Evolutionary conservation across 2,329 filamentous ascomycete genomes (phyloP), one percentile per base, ranked within the genome.

Genomic region (Botrytis porri): DNA sequence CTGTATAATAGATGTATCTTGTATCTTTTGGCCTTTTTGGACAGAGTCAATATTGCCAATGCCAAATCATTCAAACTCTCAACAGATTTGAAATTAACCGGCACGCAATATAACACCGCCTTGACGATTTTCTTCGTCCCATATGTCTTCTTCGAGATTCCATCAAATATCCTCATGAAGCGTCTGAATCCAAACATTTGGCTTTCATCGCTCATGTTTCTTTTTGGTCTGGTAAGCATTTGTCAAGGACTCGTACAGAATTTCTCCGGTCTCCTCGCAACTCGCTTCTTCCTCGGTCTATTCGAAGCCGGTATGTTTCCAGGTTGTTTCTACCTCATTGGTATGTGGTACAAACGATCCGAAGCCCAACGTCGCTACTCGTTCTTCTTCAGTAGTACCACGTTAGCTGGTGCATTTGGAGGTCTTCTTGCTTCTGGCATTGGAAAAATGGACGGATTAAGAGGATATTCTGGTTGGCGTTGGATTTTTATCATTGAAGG

Each of bases 341-440:
- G 93, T 73, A 95, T 95, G 90, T 97, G 93, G 94, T 99, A 98
- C 79, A 90, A 91, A 74, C 89, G 95, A 74, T 86, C 86, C 62
- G 96, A 98, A 83, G 94, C 95, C 3, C 95, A 98, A 83, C 93
- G 94, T 79, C 90, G 96, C 43, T 98, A 95, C 83, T 93, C 91
- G 25, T 95, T 98, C 85, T 98, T 98, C 86, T 98, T 98, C 85
- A 90, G 88, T 79, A 93, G 88, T 41, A 95, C 93, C 0, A 92
- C 91, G 0, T 84, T 95, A 5, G 93, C 93, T 1, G 93, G 93
- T 45, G 93, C 94, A 0, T 98, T 97, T 78, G 94, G 93, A 61
- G 94, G 94, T 3, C 86, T 98, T 1, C 86, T 98, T 7, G 95
- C 95, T 0, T 91, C 90, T 1, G 95, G 91, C 0, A 97, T 98